phyloP scores from a whole-genome alignment of 192 early-diverging fungal genomes.

The Phlyctochytrium planicorne region DNA sequence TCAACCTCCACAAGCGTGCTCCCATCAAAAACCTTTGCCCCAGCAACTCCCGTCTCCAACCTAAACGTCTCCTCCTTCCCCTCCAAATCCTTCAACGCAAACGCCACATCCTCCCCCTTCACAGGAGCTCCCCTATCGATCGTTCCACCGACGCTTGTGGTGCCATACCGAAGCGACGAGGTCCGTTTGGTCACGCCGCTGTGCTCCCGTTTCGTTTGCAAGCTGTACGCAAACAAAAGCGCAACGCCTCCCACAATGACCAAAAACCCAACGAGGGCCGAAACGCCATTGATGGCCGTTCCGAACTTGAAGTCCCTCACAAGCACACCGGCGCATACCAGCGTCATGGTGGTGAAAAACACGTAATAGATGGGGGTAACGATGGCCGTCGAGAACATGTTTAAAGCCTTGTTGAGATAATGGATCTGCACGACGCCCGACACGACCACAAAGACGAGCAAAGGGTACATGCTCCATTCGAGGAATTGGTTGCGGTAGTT shows the following conservation, averaged over 20 bases:
- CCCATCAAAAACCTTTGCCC: background rate
- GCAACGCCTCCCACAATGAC: conserved; percentile 57
- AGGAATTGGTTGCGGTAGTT: conserved; percentile 54
- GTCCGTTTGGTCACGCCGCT: background rate
- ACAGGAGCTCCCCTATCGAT: too few relatives aligned
- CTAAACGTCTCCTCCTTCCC: too few relatives aligned
- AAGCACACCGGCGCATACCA: conserved; percentile 63
- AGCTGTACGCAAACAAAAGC: conserved; percentile 49
- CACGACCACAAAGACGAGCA: conserved; percentile 54
- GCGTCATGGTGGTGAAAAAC: conserved; percentile 66
- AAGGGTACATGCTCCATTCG: conserved; percentile 67
- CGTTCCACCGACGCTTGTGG: background rate
- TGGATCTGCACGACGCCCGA: conserved; percentile 62
- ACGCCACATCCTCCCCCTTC: too few relatives aligned
- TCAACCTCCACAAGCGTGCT: background rate
- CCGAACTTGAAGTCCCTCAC: conserved; percentile 57
- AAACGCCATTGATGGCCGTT: conserved; percentile 25
- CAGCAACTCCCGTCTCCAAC: background rate
- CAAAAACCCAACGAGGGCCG: conserved; percentile 42
- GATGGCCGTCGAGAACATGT: conserved; percentile 67
- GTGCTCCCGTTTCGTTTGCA: background rate
- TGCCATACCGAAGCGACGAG: background rate
- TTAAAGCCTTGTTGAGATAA: conserved; percentile 71
- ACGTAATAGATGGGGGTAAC: conserved; percentile 79
- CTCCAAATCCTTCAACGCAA: too few relatives aligned